phyloP scores from a whole-genome alignment of 2,329 filamentous ascomycete species.

The Penicillium hesseltinei region DNA sequence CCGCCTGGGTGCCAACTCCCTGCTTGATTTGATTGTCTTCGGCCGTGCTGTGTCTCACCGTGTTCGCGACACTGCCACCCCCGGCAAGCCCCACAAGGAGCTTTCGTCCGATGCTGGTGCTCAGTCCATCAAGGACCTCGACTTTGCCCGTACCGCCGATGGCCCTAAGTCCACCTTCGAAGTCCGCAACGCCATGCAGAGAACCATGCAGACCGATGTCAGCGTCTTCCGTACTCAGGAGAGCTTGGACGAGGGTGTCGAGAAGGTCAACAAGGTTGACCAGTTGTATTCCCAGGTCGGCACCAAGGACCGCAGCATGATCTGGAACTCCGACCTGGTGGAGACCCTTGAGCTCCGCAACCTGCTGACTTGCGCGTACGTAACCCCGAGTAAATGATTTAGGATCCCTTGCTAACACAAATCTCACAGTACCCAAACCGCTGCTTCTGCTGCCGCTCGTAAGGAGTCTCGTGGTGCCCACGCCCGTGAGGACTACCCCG shows the following conservation, averaged over 20 bases:
- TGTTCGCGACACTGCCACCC: conserved; percentile 89
- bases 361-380: conserved; percentile 91
- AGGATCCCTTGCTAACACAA: conserved; percentile 7
- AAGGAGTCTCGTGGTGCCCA: conserved; percentile 98
- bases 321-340: conserved; percentile 97
- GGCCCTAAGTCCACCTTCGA: conserved; percentile 86
- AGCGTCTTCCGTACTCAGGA: conserved; percentile 95
- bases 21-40: conserved; percentile 96
- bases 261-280: conserved; percentile 83
- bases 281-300: conserved; percentile 75
- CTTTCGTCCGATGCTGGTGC: conserved; percentile 82
- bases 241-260: conserved; percentile 87
- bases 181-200: conserved; percentile 90
- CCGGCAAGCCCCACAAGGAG: conserved; percentile 75
- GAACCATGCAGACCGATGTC: conserved; percentile 96
- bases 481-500: conserved; percentile 93
- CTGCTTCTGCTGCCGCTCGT: conserved; percentile 82
- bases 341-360: conserved; percentile 96
- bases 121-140: conserved; percentile 80
- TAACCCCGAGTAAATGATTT: conserved; percentile 30
- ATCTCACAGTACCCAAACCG: conserved; percentile 73
- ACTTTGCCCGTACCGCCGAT: conserved; percentile 78
- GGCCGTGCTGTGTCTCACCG: conserved; percentile 96
- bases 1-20: conserved; percentile 95
- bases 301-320: conserved; percentile 99